Evolutionary conservation across 2,329 filamentous ascomycete genomes (phyloP).

Genomic region (Chrysosporium keratinophilum): DNA sequence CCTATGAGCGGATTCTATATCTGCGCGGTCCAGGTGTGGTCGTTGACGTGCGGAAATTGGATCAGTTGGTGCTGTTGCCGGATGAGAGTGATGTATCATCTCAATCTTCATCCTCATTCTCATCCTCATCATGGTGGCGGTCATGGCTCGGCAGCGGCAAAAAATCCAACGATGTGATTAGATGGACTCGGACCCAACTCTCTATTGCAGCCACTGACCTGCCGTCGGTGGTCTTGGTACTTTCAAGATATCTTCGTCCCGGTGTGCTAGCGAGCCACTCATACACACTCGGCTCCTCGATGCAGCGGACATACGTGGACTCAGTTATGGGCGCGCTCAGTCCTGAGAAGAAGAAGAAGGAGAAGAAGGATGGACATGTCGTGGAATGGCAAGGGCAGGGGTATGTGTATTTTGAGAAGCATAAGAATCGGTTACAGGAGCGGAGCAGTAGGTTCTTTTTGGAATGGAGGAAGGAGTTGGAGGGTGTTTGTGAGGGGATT

Average conservation of each 20-base stretch:
- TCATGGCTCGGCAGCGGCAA: not conserved
- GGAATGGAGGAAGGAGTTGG: conserved; percentile 29
- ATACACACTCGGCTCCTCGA: conserved; percentile 9
- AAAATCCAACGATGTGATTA: not conserved
- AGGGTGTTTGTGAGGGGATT: conserved; percentile 31
- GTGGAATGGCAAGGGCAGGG: conserved; percentile 12
- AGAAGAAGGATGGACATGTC: conserved; percentile 13
- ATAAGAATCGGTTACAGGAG: conserved; percentile 27
- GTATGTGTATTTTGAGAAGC: conserved; percentile 35
- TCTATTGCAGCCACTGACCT: conserved; percentile 7
- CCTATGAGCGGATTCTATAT: conserved; percentile 37
- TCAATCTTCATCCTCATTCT: not conserved
- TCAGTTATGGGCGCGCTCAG: conserved; percentile 16
- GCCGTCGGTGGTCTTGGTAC: conserved; percentile 12
- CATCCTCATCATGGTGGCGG: not conserved
- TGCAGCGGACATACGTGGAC: conserved; percentile 15
- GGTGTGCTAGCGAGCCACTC: conserved; percentile 8
- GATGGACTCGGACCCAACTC: conserved; percentile 12
- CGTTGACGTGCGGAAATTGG: conserved; percentile 30
- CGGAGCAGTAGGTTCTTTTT: conserved; percentile 28
- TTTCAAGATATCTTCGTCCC: conserved; percentile 1
- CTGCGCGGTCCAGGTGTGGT: conserved; percentile 34
- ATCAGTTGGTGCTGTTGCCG: conserved; percentile 28
- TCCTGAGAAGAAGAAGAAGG: conserved; percentile 12
- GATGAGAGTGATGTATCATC: not conserved